phyloP scores from a whole-genome alignment of 2,329 filamentous ascomycete genomes.

The Achaetomium macrosporum region DNA sequence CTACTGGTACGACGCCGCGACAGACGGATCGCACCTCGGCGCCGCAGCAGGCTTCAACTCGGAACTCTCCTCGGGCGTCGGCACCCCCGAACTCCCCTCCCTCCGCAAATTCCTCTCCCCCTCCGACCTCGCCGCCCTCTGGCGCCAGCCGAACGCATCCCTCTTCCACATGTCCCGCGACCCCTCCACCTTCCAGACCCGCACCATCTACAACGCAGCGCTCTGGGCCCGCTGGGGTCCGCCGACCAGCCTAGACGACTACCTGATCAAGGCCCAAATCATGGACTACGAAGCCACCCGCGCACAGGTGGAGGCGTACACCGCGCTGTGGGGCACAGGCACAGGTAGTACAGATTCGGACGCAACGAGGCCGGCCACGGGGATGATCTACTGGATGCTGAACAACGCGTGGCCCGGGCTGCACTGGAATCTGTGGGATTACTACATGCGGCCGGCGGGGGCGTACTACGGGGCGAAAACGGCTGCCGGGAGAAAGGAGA shows the following conservation, averaged over 20 bases:
- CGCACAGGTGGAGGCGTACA: constrained; percentile 53
- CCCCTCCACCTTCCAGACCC: constrained; percentile 49
- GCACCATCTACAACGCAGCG: constrained; percentile 52
- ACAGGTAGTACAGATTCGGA: constrained; percentile 17
- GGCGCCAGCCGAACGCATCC: constrained; percentile 46
- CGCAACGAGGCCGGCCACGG: constrained; percentile 46
- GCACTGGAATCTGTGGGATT: constrained; percentile 61
- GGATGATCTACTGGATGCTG: constrained; percentile 62
- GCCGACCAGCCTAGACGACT: constrained; percentile 49
- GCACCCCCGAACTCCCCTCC: constrained; percentile 52
- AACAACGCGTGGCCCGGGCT: constrained; percentile 60
- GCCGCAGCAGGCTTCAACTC: constrained; percentile 55
- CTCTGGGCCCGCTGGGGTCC: constrained; percentile 48
- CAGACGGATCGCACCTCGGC: constrained; percentile 39
- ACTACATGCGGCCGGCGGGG: constrained; percentile 53
- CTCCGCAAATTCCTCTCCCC: constrained; percentile 48
- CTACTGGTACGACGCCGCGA: constrained; percentile 51
- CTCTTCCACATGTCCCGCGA: constrained; percentile 57
- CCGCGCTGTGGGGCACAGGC: constrained; percentile 39
- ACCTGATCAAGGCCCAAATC: constrained; percentile 54
- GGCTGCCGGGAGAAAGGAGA: constrained; percentile 42
- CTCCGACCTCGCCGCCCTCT: constrained; percentile 48
- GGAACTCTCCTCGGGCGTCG: constrained; percentile 56
- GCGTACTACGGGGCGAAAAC: constrained; percentile 54
- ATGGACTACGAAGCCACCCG: constrained; percentile 60